phyloP scores from a whole-genome alignment of 352 stramenopile genomes.

The Pythium pyrilobum region DNA sequence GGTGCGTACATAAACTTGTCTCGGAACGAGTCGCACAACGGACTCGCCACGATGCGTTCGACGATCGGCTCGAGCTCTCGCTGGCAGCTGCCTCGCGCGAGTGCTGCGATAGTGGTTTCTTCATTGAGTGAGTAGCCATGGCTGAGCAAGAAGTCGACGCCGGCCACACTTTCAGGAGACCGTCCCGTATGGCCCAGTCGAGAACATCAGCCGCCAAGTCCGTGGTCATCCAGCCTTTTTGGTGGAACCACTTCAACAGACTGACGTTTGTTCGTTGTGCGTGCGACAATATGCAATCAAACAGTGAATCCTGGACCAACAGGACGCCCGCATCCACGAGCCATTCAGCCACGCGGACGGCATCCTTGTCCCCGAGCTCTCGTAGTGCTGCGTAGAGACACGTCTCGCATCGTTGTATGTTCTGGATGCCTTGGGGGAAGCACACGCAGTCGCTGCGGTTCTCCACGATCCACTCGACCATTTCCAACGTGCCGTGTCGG shows the following conservation, averaged over 20 bases:
- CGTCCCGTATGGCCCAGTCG: neutral
- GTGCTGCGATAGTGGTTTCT: neutral
- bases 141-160: neutral
- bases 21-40: constrained; percentile 1
- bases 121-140: neutral
- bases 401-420: too few species aligned
- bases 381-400: too few species aligned
- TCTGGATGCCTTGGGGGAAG: neutral
- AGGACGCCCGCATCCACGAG: too few species aligned
- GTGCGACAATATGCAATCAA: too few species aligned
- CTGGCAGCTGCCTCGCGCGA: neutral
- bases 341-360: too few species aligned
- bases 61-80: neutral
- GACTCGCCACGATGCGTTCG: neutral
- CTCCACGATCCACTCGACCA: neutral
- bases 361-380: too few species aligned
- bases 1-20: constrained; percentile 1
- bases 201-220: neutral
- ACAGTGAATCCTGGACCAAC: too few species aligned
- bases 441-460: neutral
- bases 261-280: too few species aligned
- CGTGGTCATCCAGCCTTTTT: neutral
- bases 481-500: neutral
- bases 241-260: neutral
- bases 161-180: neutral